Conservation (phyloP, 192 early-diverging fungal genomes). For the Backusella tuberculispora region DNA sequence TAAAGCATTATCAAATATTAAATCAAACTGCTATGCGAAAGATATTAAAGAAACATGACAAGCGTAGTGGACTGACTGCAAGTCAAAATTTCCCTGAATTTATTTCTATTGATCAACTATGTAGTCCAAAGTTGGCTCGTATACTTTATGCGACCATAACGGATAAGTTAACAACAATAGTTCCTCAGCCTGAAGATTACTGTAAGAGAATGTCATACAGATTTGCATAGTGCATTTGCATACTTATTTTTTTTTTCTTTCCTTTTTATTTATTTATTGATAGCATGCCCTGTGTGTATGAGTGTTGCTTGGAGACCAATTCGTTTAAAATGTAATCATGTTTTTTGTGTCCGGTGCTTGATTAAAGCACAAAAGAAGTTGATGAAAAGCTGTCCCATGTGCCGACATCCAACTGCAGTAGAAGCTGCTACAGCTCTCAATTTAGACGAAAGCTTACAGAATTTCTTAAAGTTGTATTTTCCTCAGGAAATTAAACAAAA, state of each 20-base stretch:
- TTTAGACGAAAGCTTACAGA: conserved; percentile 68
- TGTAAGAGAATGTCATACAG: conserved; percentile 26
- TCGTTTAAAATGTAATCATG: conserved; percentile 72
- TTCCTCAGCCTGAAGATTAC: conserved; percentile 85
- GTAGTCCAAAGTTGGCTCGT: conserved; percentile 59
- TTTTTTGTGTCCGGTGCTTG: conserved; percentile 82
- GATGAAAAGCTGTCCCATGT: conserved; percentile 79
- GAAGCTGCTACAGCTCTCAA: conserved; percentile 59
- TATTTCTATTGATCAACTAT: conserved; percentile 53
- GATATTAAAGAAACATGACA: conserved; percentile 92
- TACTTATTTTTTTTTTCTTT: not conserved
- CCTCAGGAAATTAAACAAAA: conserved; percentile 80
- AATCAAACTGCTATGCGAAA: conserved; percentile 83
- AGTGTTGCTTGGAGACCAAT: conserved; percentile 79
- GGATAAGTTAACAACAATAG: conserved; percentile 66
- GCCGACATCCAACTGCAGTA: conserved; percentile 67
- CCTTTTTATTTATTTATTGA: not conserved
- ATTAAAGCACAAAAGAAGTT: conserved; percentile 69
- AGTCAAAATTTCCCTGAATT: conserved; percentile 56
- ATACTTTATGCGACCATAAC: conserved; percentile 67
- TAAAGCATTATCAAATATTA: conserved; percentile 78
- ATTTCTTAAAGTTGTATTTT: conserved; percentile 78
- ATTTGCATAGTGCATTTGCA: not conserved
- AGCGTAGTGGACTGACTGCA: conserved; percentile 66
- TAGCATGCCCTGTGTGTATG: conserved; percentile 80